Evolutionary conservation across 164 flowering plant species (phyloP), one percentile per base, ranked within the genome.

Genomic region (Brasenia schreberi): DNA sequence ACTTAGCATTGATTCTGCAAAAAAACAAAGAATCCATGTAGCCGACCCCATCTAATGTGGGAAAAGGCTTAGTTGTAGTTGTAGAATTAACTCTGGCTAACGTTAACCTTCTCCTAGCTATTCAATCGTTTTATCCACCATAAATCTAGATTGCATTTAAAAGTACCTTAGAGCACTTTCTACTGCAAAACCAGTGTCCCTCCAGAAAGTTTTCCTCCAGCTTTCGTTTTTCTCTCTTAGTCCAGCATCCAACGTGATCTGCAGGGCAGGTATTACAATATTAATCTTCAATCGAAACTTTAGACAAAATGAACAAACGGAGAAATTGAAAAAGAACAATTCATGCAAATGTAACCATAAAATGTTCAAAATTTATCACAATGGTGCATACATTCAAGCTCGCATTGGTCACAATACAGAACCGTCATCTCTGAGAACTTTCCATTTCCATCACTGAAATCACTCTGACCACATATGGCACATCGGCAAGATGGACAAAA

Each of bases 401-500:
- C 81, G 68, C 99, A 94, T 70, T 91, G 97, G 73, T 72, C 61
- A 71, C 99, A 91, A 52, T 45, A 78, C 17, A 80, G 69, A 69
- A 81, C 4, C 58, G 70, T 63, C 18, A 64, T 65, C 56, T 77
- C 84, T n/a, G 68, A 64, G 56, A 61, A 45, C 18, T 69, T 65
- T 65, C 64, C 77, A 11, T 19, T 45, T 19, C 63, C 77, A 53
- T 62, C 72, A 65, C 72, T 68, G 43, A 74, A 67, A 49, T 79
- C 68, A 67, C 73, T 71, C 65, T 67, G 62, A 19, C 79, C 84
- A 80, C 98, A 94, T 72, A 81, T 77, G 66, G 74, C 69, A 70
- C 98, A 94, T 69, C 83, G 76, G 66, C 97, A 94, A 59, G 90
- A 82, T 64, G 86, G 89, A 68, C 99, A 94, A 68, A 83, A 86